phyloP scores from a whole-genome alignment of 1,139 yeast genomes.

The Maudiozyma humilis region DNA sequence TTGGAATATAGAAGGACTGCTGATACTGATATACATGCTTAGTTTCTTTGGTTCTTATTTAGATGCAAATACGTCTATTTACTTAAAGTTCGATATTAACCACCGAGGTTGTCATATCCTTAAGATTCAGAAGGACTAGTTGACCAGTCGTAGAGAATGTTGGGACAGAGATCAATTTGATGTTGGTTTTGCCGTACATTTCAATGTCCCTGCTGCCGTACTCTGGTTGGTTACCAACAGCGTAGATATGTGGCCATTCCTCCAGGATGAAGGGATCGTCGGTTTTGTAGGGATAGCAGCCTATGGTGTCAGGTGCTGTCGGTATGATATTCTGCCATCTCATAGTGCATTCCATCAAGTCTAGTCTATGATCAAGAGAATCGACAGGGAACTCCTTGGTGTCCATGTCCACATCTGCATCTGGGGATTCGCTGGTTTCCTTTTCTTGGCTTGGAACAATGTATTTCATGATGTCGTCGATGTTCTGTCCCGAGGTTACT shows the following conservation, averaged over 20 bases:
- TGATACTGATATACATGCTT: no score
- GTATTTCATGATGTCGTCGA: slow-evolving; percentile 69
- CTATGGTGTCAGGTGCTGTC: slow-evolving; percentile 92
- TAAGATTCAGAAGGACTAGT: slow-evolving; percentile 56
- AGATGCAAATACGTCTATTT: neutral
- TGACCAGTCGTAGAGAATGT: slow-evolving; percentile 58
- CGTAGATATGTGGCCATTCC: slow-evolving; percentile 77
- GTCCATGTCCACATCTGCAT: slow-evolving; percentile 12
- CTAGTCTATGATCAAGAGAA: slow-evolving; percentile 36
- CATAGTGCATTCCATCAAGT: slow-evolving; percentile 59
- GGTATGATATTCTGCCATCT: slow-evolving; percentile 86
- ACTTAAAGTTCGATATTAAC: slow-evolving; percentile 29
- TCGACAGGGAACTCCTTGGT: slow-evolving; percentile 18
- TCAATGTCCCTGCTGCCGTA: slow-evolving; percentile 36
- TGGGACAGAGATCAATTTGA: slow-evolving; percentile 63
- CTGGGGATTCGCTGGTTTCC: slow-evolving; percentile 6
- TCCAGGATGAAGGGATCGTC: slow-evolving; percentile 72
- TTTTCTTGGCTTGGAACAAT: slow-evolving; percentile 33
- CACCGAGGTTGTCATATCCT: slow-evolving; percentile 46
- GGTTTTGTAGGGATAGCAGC: slow-evolving; percentile 78
- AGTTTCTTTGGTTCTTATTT: neutral
- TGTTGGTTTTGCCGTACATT: slow-evolving; percentile 29
- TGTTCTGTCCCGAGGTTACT: slow-evolving; percentile 79
- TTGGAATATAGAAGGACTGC: no score
- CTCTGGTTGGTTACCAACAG: slow-evolving; percentile 73